Evolutionary conservation across 2,329 filamentous ascomycete species (phyloP).

Genomic region (Huntiella omanensis): DNA sequence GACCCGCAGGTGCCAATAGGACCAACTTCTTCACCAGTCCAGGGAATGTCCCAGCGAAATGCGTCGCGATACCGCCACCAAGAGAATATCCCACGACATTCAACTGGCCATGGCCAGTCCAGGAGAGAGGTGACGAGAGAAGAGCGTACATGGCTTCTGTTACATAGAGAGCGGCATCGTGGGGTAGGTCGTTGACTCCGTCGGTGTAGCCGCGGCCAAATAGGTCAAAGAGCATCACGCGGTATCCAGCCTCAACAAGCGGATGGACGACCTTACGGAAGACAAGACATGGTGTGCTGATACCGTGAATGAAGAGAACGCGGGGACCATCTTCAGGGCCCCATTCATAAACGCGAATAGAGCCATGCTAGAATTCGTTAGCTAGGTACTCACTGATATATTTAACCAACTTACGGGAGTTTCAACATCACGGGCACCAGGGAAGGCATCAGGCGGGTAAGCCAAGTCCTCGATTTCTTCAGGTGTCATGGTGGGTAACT

Average conservation of each 20-base stretch:
- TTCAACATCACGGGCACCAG: conserved; percentile 52
- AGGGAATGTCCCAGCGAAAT: conserved; percentile 58
- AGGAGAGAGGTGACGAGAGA: conserved; percentile 48
- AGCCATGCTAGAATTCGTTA: conserved; percentile 37
- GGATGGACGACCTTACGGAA: conserved; percentile 46
- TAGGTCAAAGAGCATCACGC: conserved; percentile 65
- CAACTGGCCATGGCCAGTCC: conserved; percentile 41
- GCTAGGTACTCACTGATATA: background rate
- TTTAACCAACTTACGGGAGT: conserved; percentile 30
- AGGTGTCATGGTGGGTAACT: conserved; percentile 19
- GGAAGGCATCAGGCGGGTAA: conserved; percentile 51
- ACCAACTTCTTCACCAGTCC: conserved; percentile 49
- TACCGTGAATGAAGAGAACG: conserved; percentile 64
- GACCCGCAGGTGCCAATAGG: conserved; percentile 60
- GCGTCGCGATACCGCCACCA: conserved; percentile 58
- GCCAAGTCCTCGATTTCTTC: conserved; percentile 21
- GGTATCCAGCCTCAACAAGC: conserved; percentile 49
- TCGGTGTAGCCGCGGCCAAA: conserved; percentile 52
- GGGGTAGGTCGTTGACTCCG: conserved; percentile 43
- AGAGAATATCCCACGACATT: conserved; percentile 63
- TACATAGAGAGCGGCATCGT: conserved; percentile 56
- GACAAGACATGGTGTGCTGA: conserved; percentile 63
- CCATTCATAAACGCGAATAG: conserved; percentile 64
- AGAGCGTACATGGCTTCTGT: conserved; percentile 54
- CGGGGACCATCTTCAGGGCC: conserved; percentile 55